Percentiles rank a stretch among this genome's conserved stretches.
These are phyloP conservation scores for Spergularia bocconei DNA, from an alignment of 148 eudicot species.

Conservation along the genomic window DNA sequence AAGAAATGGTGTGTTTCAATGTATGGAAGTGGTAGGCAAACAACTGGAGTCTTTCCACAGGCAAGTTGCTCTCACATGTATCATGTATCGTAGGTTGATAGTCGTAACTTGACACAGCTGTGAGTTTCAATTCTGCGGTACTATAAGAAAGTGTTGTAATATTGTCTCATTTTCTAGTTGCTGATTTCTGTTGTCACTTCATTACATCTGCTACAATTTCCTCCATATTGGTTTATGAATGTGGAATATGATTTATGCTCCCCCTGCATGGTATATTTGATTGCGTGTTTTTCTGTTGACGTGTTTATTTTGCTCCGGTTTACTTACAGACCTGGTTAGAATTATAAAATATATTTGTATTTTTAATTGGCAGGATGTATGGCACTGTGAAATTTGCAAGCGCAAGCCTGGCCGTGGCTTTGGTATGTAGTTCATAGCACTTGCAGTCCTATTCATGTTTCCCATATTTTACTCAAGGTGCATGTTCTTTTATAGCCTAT, in stretches of 20 bases:
- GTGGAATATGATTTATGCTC: not conserved
- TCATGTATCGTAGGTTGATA: not conserved
- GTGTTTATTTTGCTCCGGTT: not conserved
- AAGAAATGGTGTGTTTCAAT: slow-evolving; percentile 98
- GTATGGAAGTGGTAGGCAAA: slow-evolving; percentile 96
- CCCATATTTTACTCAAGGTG: slow-evolving; percentile 1
- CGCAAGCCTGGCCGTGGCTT: slow-evolving; percentile 98
- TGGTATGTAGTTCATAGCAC: slow-evolving; percentile 50
- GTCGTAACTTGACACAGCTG: not conserved
- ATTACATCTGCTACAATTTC: not conserved
- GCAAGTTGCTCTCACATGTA: slow-evolving; percentile 29
- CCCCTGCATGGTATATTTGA: not conserved
- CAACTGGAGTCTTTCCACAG: slow-evolving; percentile 95
- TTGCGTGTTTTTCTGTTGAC: not conserved
- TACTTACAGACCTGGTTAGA: slow-evolving; percentile 6
- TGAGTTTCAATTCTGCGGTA: not conserved
- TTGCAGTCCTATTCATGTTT: slow-evolving; percentile 1
- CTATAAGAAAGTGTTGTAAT: not conserved
- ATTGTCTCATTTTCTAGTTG: not conserved
- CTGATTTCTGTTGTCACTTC: not conserved
- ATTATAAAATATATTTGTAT: not conserved
- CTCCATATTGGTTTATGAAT: not conserved
- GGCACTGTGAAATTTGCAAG: slow-evolving; percentile 99
- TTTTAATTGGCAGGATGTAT: slow-evolving; percentile 64
- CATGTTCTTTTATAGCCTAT: slow-evolving; percentile 11